Evolutionary conservation across 2,329 filamentous ascomycete genomes (phyloP).

Genomic region (Ilyonectria mors-panacis): DNA sequence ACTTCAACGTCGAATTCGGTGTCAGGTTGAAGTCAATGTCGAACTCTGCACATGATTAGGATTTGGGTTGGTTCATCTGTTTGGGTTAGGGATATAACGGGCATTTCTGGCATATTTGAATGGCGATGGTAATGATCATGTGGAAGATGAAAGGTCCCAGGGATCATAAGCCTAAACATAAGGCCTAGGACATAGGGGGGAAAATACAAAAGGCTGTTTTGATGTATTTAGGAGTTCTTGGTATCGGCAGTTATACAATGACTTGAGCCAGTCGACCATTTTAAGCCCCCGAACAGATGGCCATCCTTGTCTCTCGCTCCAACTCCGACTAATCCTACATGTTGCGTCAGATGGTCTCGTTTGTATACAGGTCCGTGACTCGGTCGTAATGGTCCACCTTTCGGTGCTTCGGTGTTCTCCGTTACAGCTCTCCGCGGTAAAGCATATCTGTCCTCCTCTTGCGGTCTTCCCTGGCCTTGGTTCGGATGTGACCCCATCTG

Average conservation of each 20-base stretch:
- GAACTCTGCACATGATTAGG: background rate
- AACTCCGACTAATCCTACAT: slow-evolving; percentile 46
- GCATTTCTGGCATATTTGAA: background rate
- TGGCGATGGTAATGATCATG: slow-evolving; percentile 25
- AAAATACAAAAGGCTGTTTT: slow-evolving; percentile 37
- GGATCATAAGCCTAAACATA: background rate
- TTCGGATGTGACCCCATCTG: slow-evolving; percentile 71
- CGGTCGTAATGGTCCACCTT: slow-evolving; percentile 20
- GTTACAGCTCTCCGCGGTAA: slow-evolving; percentile 65
- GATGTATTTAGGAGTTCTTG: slow-evolving; percentile 39
- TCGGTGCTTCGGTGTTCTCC: background rate
- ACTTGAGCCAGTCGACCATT: slow-evolving; percentile 32
- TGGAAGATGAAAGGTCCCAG: background rate
- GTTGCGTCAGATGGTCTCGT: slow-evolving; percentile 34
- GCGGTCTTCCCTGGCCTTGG: slow-evolving; percentile 69
- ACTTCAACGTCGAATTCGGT: slow-evolving; percentile 43
- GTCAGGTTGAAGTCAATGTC: slow-evolving; percentile 33
- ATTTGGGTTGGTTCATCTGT: background rate
- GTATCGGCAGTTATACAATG: slow-evolving; percentile 46
- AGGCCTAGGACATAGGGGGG: slow-evolving; percentile 7
- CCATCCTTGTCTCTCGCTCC: slow-evolving; percentile 32
- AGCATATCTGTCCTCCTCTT: slow-evolving; percentile 68
- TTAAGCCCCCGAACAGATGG: slow-evolving; percentile 27
- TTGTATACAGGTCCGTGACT: slow-evolving; percentile 41
- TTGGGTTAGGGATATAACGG: slow-evolving; percentile 13